Percentiles rank a stretch among this genome's conserved stretches.
Evolutionary conservation across 2,329 filamentous ascomycete species (phyloP).

Genomic region (Phialemoniopsis sp.): DNA sequence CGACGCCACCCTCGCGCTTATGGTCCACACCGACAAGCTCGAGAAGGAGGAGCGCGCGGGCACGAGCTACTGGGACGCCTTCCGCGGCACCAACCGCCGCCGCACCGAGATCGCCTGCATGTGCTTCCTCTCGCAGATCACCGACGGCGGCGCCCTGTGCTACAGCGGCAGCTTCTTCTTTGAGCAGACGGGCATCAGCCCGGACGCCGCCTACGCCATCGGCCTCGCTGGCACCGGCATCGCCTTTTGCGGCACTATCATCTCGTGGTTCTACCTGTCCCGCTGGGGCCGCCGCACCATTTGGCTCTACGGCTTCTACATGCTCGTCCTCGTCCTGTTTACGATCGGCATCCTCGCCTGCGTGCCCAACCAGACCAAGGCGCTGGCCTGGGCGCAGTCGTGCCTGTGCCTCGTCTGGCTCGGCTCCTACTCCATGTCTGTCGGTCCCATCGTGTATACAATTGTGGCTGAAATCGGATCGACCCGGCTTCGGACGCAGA

Average conservation of each 20-base stretch:
- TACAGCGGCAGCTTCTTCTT: conserved; percentile 42
- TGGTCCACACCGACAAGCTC: conserved; percentile 39
- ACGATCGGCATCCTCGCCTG: conserved; percentile 34
- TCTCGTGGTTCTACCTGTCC: conserved; percentile 39
- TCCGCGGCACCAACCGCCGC: conserved; percentile 40
- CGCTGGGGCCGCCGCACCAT: conserved; percentile 35
- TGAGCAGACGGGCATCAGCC: conserved; percentile 35
- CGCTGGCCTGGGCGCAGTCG: conserved; percentile 33
- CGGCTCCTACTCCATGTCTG: conserved; percentile 34
- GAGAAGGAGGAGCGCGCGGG: conserved; percentile 35
- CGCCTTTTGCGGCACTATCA: conserved; percentile 34
- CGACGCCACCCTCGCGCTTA: conserved; percentile 31
- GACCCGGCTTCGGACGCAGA: conserved; percentile 40
- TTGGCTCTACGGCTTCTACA: conserved; percentile 32
- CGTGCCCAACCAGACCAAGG: conserved; percentile 24
- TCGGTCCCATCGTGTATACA: conserved; percentile 40
- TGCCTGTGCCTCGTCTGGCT: conserved; percentile 39
- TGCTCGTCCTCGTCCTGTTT: conserved; percentile 33
- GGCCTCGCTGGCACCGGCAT: conserved; percentile 35
- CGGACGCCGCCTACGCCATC: conserved; percentile 32
- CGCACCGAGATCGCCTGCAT: conserved; percentile 40
- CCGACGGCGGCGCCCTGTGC: conserved; percentile 30
- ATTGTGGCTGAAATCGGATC: conserved; percentile 38
- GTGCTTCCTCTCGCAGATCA: conserved; percentile 35
- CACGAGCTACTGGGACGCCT: conserved; percentile 38